Evolutionary conservation across 2,329 filamentous ascomycete genomes (phyloP).

Genomic region (Monilinia fructigena): DNA sequence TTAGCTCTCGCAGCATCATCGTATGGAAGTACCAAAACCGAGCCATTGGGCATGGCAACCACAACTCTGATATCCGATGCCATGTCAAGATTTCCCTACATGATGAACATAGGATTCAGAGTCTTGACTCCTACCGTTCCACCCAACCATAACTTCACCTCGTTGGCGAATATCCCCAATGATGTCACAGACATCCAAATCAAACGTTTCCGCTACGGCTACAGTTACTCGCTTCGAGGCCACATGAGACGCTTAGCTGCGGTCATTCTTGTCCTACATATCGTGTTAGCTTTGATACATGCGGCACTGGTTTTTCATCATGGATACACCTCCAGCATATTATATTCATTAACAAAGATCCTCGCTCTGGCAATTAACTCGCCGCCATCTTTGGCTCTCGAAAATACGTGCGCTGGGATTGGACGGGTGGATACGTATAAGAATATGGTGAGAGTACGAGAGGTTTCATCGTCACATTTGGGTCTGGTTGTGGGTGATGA

Average conservation of each 20-base stretch:
- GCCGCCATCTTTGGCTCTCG: not conserved
- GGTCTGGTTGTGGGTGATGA: not conserved
- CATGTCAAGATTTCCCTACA: too few species aligned
- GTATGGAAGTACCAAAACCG: too few species aligned
- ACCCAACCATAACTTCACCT: not conserved
- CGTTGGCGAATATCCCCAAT: too few species aligned
- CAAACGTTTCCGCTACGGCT: not conserved
- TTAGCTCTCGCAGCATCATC: not conserved
- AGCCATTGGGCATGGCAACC: not conserved
- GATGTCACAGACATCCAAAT: not conserved
- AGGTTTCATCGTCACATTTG: not conserved
- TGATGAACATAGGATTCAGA: too few species aligned
- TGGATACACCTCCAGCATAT: not conserved
- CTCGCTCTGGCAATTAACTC: not conserved
- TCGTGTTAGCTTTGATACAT: not conserved
- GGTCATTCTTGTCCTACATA: not conserved
- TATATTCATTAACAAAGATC: not conserved
- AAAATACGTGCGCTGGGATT: not conserved
- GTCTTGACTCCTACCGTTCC: too few species aligned
- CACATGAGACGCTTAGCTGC: not conserved
- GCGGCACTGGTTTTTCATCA: not conserved
- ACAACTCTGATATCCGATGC: not conserved
- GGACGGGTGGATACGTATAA: not conserved
- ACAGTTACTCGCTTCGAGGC: slow-evolving; percentile 4
- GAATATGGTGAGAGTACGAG: not conserved